These are phyloP conservation scores for Gossypium rotundifolium DNA, from an alignment of 345 rosid species.

Conservation along the genomic window DNA sequence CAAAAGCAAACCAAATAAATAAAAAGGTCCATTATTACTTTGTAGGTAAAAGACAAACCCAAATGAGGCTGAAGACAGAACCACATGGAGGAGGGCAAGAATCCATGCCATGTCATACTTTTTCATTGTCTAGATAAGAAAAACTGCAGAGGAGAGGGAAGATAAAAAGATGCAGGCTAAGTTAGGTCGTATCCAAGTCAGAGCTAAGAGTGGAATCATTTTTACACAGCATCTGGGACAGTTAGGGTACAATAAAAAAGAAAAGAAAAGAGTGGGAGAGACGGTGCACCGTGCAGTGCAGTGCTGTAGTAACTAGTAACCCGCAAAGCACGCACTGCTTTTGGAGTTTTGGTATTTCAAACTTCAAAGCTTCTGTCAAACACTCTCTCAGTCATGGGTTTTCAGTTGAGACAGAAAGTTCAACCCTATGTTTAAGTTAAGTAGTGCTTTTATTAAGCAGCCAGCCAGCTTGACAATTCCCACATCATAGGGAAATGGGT, in stretches of 20 bases:
- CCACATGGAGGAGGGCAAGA: neutral
- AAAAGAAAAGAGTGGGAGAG: neutral
- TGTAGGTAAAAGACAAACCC: neutral
- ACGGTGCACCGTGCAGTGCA: neutral
- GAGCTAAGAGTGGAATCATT: neutral
- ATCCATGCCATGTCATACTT: neutral
- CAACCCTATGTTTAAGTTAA: neutral
- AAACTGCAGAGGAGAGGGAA: neutral
- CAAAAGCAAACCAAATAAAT: neutral
- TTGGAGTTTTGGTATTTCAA: constrained; percentile 8
- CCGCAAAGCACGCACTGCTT: constrained; percentile 44
- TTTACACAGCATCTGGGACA: neutral
- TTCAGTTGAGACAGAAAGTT: too few species aligned
- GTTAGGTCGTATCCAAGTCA: constrained; percentile 29
- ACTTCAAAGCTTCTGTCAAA: constrained; percentile 5
- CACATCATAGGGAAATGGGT: neutral
- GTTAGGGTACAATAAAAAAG: neutral
- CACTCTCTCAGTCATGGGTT: neutral
- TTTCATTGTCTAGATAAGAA: too few species aligned
- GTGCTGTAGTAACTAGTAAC: constrained; percentile 9
- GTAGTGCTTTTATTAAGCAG: neutral
- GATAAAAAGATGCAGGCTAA: neutral
- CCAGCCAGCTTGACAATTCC: neutral
- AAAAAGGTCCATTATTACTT: neutral
- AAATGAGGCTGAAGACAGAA: neutral